These are phyloP conservation scores for Linnemannia exigua DNA, from an alignment of 192 early-diverging fungal species.

Conservation along the genomic window DNA sequence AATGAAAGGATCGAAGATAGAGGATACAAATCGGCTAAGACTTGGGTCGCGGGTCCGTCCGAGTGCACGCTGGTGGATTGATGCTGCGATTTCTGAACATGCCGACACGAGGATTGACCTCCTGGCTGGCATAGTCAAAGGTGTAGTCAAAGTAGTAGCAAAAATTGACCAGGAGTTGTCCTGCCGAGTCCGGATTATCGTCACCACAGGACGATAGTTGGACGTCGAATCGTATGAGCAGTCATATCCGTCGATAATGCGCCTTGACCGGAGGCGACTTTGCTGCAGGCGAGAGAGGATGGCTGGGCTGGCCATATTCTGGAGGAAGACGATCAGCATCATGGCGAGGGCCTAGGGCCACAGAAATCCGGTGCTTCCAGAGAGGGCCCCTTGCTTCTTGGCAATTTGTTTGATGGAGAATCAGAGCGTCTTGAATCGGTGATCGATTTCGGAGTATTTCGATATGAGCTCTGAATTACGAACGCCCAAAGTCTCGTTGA, in stretches of 20 bases:
- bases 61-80: background rate
- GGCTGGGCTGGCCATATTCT: background rate
- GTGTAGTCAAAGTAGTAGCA: background rate
- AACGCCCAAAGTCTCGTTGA: background rate
- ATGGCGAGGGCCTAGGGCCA: background rate
- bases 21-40: background rate
- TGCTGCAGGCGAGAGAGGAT: slow-evolving; percentile 2
- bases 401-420: background rate
- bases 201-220: background rate
- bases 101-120: background rate
- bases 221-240: background rate
- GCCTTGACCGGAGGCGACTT: background rate
- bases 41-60: background rate
- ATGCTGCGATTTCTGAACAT: background rate
- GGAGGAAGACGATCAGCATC: slow-evolving; percentile 17
- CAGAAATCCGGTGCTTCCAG: background rate
- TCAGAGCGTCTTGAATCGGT: background rate
- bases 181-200: background rate
- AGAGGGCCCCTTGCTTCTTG: background rate
- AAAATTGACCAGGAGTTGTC: background rate
- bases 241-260: background rate
- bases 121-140: background rate
- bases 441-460: slow-evolving; percentile 15
- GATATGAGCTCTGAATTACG: slow-evolving; percentile 11
- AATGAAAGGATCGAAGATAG: slow-evolving; percentile 13